phyloP scores from a whole-genome alignment of 306 rosid species.

The Prosopis cineraria region DNA sequence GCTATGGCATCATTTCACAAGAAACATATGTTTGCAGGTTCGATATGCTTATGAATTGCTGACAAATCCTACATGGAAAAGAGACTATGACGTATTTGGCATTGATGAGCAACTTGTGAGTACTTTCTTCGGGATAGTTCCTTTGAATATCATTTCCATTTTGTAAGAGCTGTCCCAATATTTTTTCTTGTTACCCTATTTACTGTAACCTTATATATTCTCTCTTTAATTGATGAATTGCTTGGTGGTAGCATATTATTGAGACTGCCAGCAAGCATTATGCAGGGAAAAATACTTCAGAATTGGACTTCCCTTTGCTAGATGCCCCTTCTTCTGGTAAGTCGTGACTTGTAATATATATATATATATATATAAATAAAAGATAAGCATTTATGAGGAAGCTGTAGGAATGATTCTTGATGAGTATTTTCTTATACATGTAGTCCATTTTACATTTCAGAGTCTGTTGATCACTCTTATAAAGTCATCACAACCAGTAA shows the following conservation, averaged over 20 bases:
- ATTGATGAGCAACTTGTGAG: constrained; percentile 84
- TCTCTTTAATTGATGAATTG: constrained; percentile 33
- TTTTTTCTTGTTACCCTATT: constrained; percentile 9
- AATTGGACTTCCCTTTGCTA: constrained; percentile 62
- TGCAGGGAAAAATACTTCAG: constrained; percentile 60
- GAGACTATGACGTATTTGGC: constrained; percentile 78
- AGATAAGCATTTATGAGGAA: neutral
- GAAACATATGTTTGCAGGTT: constrained; percentile 50
- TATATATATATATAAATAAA: too few relatives aligned
- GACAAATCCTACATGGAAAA: constrained; percentile 77
- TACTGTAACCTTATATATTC: constrained; percentile 13
- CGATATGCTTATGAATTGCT: constrained; percentile 93
- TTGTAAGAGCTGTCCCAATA: constrained; percentile 13
- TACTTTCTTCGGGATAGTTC: constrained; percentile 28
- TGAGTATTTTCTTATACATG: constrained; percentile 7
- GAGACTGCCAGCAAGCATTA: constrained; percentile 60
- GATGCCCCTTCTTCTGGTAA: constrained; percentile 57
- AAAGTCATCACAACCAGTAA: constrained; percentile 55
- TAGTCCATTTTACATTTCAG: constrained; percentile 43
- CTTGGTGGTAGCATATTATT: constrained; percentile 59
- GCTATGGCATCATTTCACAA: constrained; percentile 15
- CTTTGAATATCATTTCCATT: constrained; percentile 1
- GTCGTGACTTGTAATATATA: constrained; percentile 38
- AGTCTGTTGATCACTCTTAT: constrained; percentile 50
- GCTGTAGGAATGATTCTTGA: neutral